Evolutionary conservation across 805 yeast genomes (phyloP), one percentile per base, ranked within the genome.

Genomic region (Yarrowia deformans): DNA sequence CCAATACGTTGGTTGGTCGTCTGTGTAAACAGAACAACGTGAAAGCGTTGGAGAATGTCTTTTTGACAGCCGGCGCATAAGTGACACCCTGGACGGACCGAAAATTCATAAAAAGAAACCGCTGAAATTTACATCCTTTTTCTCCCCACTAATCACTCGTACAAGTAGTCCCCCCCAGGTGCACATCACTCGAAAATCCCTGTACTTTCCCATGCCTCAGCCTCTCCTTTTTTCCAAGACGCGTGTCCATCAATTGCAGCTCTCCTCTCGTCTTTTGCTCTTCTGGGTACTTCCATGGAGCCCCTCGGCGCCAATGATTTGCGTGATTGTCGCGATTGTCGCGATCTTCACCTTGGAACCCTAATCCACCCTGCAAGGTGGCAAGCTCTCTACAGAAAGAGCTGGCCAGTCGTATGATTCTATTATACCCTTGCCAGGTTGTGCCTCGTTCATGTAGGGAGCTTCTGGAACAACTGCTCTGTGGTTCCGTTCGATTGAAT

Each of bases 311-410:
- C 63, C 63, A 56, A 56, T 56, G 63, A 56, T 56, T 56, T 9
- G 46, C 63, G 39, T 39, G 63, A 56, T 56, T 2, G 45, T 37
- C 61, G 61, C 46, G 61, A 55, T 55, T 14, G 29, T 56, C 63
- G 48, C 16, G 63, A 54, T 54, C 60, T 35, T 52, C 58, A 18
- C 43, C 9, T 14, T 2, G 1, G 2, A 1, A 18, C 58, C 58
- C 58, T 52, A 52, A 52, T 35, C 58, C 42, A 35, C 42, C 29
- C 58, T 50, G 56, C 56, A 50, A 50, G 56, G 29, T 35, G 16
- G 14, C 40, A 18, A 2, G 29, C 56, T 34, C 37, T 29, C 18
- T 23, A 18, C 46, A 18, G 13, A n/a, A 43, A 42, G 18, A 16
- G 45, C 18, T 16, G 16, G 35, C 18, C 7, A 48, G 52, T 48